Base-by-base conservation (phyloP, 2,329 filamentous ascomycete species). In the Ascochyta viciae-villosae region DNA sequence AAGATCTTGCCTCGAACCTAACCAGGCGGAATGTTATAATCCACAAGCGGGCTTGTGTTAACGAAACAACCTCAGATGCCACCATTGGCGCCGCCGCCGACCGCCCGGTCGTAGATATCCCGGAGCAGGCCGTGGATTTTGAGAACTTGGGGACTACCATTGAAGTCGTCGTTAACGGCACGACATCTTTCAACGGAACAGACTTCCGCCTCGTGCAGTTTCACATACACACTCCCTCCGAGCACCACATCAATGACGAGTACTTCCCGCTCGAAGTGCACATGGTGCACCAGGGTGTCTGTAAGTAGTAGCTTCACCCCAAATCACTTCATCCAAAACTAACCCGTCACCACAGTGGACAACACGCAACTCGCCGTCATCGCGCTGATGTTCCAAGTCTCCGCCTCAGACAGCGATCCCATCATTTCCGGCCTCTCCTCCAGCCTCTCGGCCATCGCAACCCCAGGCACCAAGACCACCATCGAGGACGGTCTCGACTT, bases 211-310 rank as follows among this genome's bases (percentile, higher is more conserved):
- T 86, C 13, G 73, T 73, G 42, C 84, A 87, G 62, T 86, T 86
- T 74, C 85, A 87, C 71, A 84, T 87, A 74, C 85, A 87, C 66
- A 82, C 83, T 0, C 84, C 85, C 0, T 83, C 82, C 39, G 85
- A 87, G 76, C 85, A 87, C 63, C 78, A 80, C 42, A 74, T 86
- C 52, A 69, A 75, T 50, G 74, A 76, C n/a, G 79, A 82, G 60
- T 77, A 78, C 65, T 80, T 74, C 62, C 79, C 67, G 61, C 78
- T 66, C 70, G 78, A 83, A 70, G 72, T 82, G 73, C 85, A 88
- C 74, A 84, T 87, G 78, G 85, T 87, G 37, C 85, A 84, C 68
- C 76, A 82, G 66, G 77, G 76, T 13, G 74, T 77, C 12, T 63
- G 77, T 80, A 73, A 39, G 72, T 72, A 39, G 72, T 72, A 24